Base-by-base conservation (phyloP, 768 basidiomycete species). In the Lyophyllum semitale region DNA sequence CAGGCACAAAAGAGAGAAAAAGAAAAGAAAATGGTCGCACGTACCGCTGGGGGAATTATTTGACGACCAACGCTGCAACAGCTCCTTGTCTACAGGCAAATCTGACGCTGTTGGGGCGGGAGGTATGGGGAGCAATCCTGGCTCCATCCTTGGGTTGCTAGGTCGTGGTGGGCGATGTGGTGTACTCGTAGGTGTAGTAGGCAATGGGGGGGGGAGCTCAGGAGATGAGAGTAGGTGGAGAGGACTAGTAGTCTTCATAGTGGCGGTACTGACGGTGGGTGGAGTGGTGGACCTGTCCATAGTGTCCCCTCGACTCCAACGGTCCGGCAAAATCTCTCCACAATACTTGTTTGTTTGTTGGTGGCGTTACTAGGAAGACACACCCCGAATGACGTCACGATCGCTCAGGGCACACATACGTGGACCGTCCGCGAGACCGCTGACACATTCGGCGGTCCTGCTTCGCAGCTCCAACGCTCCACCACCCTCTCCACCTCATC, bases 31-130 rank as follows among this genome's bases (percentile, higher is more conserved):
- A 8, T n/a, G 15, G 27, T 15, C 41, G 37, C 9, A 45, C 58
- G 27, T 47, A 54, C 55, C 54, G 20, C 50, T 53, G 8, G 55
- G 33, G 12, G n/a, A 48, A 33, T 54, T 47, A 48, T 32, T 58
- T 29, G 57, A 50, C 9, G 55, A 47, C 61, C 61, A 62, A 17
- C 58, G 58, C 52, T 59, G 52, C 30, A 62, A 37, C n/a, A 59
- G 47, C 48, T 62, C 61, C 32, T 52, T 62, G 47, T 62, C 61
- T 9, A 54, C 40, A 3, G 53, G 53, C 8, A 59, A 43, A 48
- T 57, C 55, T 11, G 61, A 62, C 13, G 38, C 49, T 18, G 47
- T 54, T 13, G 55, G 61, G 9, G 54, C 45, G 15, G 61, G 61
- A 18, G 61, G 61, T 1, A 62, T 59, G 8, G 51, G 22, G 13